Evolutionary conservation across 1,284 basidiomycete species (phyloP).

Genomic region (Gomphus sp.): DNA sequence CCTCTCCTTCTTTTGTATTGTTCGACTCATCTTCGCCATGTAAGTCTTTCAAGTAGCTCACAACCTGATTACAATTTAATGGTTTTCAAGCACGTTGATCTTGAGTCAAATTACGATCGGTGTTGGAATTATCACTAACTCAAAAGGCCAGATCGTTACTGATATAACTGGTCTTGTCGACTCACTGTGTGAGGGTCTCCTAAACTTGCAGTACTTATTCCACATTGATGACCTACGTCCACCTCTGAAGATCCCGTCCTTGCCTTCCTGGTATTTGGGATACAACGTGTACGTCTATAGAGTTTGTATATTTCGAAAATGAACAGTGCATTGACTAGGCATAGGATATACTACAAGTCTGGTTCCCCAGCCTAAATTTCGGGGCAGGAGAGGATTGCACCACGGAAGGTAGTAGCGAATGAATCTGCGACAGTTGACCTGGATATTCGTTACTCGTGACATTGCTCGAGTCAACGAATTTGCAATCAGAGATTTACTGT

Average conservation of each 20-base stretch:
- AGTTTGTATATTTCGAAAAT: too few relatives aligned
- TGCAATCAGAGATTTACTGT: too few relatives aligned
- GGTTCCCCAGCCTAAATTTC: background rate
- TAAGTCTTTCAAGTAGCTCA: background rate
- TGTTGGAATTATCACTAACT: background rate
- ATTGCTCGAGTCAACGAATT: too few relatives aligned
- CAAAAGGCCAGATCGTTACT: background rate
- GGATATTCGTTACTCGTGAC: too few relatives aligned
- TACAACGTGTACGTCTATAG: background rate
- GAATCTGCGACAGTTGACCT: too few relatives aligned
- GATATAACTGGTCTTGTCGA: background rate
- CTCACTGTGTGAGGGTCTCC: background rate
- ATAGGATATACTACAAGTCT: background rate
- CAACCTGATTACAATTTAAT: background rate
- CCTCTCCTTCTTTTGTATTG: background rate
- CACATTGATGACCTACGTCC: background rate
- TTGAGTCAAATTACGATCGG: background rate
- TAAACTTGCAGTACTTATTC: background rate
- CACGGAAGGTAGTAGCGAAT: background rate
- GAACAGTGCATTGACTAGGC: background rate
- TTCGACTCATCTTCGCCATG: background rate
- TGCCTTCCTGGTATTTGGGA: background rate
- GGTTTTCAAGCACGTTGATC: background rate
- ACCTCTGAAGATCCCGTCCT: background rate
- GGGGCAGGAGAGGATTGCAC: background rate